Evolutionary conservation across 2,329 filamentous ascomycete species (phyloP).

Genomic region (Orbilia brochopaga): DNA sequence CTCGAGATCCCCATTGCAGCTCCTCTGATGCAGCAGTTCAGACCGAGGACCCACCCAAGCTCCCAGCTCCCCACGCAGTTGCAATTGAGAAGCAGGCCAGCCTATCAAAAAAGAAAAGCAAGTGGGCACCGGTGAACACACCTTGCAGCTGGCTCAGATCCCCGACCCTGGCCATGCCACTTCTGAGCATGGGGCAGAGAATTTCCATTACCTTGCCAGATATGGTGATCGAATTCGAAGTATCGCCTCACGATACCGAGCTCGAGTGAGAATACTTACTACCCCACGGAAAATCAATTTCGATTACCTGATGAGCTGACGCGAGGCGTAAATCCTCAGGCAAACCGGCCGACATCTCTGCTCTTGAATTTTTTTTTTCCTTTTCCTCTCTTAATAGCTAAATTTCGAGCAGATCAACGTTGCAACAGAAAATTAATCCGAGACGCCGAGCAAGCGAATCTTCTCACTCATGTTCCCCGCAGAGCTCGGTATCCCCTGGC

Average conservation of each 20-base stretch:
- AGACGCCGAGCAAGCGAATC: not conserved
- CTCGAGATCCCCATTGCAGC: no score
- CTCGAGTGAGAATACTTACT: not conserved
- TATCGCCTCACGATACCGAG: slow-evolving; percentile 34
- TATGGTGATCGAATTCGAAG: slow-evolving; percentile 10
- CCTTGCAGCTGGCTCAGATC: slow-evolving; percentile 32
- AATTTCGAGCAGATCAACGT: no score
- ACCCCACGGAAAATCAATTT: slow-evolving; percentile 37
- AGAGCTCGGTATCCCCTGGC: slow-evolving; percentile 25
- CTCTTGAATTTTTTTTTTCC: not conserved
- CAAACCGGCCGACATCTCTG: no score
- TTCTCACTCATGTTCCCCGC: slow-evolving; percentile 27
- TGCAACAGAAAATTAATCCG: slow-evolving; percentile 21
- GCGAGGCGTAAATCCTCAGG: not conserved
- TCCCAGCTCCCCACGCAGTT: no score
- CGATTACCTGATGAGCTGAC: slow-evolving; percentile 18
- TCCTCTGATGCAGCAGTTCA: no score
- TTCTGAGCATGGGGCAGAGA: slow-evolving; percentile 7
- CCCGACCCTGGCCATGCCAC: slow-evolving; percentile 25
- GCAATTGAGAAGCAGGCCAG: not conserved
- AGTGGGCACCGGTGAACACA: slow-evolving; percentile 25
- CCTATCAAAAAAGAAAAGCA: slow-evolving; percentile 20
- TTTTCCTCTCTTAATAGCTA: slow-evolving; percentile 8
- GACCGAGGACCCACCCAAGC: no score
- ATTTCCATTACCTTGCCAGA: slow-evolving; percentile 13